These are phyloP conservation scores for Microsporum audouinii DNA, from an alignment of 2,329 filamentous ascomycete genomes.

Conservation along the genomic window DNA sequence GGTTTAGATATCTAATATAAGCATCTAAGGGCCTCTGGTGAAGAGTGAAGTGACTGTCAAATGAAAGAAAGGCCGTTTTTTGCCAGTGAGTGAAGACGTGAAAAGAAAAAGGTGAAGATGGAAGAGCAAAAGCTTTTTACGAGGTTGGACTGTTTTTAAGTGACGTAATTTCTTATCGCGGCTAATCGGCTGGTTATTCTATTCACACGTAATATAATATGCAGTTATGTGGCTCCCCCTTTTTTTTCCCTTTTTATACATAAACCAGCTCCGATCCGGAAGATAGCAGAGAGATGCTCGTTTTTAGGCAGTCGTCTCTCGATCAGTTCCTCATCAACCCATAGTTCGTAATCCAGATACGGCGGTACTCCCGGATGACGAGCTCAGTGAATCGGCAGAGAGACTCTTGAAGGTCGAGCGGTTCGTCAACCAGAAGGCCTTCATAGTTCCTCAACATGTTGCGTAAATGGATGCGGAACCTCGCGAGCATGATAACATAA, in stretches of 20 bases:
- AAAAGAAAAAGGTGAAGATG: background rate
- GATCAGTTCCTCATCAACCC: background rate
- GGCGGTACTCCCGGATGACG: slow-evolving; percentile 13
- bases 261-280: background rate
- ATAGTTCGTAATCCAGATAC: slow-evolving; percentile 15
- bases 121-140: background rate
- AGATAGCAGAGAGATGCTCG: background rate
- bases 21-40: background rate
- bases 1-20: background rate
- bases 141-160: background rate
- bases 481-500: slow-evolving; percentile 13
- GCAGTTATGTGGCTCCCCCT: background rate
- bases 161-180: slow-evolving; percentile 1
- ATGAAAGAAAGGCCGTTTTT: background rate
- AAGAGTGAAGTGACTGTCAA: background rate
- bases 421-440: background rate
- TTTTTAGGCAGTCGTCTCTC: background rate
- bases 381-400: slow-evolving; percentile 9
- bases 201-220: background rate
- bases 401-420: slow-evolving; percentile 4
- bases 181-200: background rate
- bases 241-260: background rate
- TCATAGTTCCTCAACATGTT: slow-evolving; percentile 2
- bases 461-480: slow-evolving; percentile 12
- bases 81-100: background rate